Conservation (phyloP, 148 eudicot species). For the Persicaria maculosa region DNA sequence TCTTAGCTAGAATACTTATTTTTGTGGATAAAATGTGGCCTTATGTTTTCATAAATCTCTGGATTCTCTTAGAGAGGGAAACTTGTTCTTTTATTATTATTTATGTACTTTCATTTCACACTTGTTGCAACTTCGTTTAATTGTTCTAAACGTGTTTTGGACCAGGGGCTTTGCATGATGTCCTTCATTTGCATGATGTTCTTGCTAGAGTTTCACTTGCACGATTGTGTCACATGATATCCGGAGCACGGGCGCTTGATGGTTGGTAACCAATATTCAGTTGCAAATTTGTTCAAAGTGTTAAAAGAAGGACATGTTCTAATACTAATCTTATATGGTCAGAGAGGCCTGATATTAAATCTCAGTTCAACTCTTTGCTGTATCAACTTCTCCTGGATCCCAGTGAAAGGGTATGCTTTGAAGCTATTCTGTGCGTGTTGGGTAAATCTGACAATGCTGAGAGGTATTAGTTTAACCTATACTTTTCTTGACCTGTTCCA, state of each 20-base stretch:
- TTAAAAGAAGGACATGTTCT: slow-evolving; percentile 14
- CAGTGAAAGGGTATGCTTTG: slow-evolving; percentile 98
- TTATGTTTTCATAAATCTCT: neutral
- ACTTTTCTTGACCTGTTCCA: neutral
- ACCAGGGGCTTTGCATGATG: slow-evolving; percentile 88
- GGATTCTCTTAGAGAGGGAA: neutral
- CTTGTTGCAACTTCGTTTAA: slow-evolving; percentile 9
- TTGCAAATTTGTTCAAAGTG: slow-evolving; percentile 4
- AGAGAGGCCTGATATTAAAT: slow-evolving; percentile 92
- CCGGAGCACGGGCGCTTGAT: slow-evolving; percentile 87
- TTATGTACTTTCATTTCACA: neutral
- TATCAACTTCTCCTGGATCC: slow-evolving; percentile 98
- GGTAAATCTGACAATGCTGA: slow-evolving; percentile 86
- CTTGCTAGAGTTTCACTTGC: slow-evolving; percentile 98
- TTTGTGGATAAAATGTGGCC: neutral
- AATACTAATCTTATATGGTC: slow-evolving; percentile 22
- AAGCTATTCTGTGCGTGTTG: slow-evolving; percentile 88
- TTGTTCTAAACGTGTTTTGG: slow-evolving; percentile 17
- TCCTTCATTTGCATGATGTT: slow-evolving; percentile 95
- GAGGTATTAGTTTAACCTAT: slow-evolving; percentile 39
- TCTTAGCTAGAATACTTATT: neutral
- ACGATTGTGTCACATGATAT: slow-evolving; percentile 82
- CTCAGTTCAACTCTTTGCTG: slow-evolving; percentile 75
- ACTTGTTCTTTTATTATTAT: neutral
- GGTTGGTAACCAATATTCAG: slow-evolving; percentile 35